Conservation (phyloP, 495 filamentous ascomycete species). For the Chaetomidium leptoderma region DNA sequence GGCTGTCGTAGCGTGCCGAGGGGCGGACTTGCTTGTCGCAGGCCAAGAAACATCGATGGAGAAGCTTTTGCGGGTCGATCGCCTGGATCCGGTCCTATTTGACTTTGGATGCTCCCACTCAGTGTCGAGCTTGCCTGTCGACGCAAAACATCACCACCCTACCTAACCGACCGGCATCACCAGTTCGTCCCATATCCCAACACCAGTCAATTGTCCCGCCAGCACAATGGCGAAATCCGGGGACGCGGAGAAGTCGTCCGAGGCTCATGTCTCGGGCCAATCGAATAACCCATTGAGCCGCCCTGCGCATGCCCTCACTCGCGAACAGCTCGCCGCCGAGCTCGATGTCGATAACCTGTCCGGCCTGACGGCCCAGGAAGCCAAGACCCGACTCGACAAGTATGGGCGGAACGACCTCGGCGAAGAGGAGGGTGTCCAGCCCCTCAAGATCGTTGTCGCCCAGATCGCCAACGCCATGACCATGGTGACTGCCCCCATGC, state of each 20-base stretch:
- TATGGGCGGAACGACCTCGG: slow-evolving; percentile 50
- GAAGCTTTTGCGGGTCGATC: not conserved
- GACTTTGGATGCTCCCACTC: not conserved
- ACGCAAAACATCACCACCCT: not conserved
- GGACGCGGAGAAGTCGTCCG: slow-evolving; percentile 11
- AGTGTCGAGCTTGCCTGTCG: not conserved
- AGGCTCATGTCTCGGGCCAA: slow-evolving; percentile 50
- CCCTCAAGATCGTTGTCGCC: slow-evolving; percentile 50
- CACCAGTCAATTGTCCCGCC: not conserved
- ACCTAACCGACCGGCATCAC: not conserved
- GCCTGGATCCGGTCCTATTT: not conserved
- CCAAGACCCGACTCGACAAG: slow-evolving; percentile 39
- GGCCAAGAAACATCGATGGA: not conserved
- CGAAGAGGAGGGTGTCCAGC: slow-evolving; percentile 46
- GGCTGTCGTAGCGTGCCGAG: not conserved
- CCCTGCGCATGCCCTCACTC: slow-evolving; percentile 62
- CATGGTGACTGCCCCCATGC: slow-evolving; percentile 34
- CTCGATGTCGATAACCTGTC: slow-evolving; percentile 53
- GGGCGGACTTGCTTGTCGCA: not conserved
- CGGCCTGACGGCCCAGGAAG: slow-evolving; percentile 38
- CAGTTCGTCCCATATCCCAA: not conserved
- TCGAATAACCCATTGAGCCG: slow-evolving; percentile 50
- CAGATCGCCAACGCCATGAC: slow-evolving; percentile 54
- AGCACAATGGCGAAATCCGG: not conserved
- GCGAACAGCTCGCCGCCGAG: slow-evolving; percentile 52